Percentiles rank a stretch among this genome's conserved stretches.
phyloP scores from a whole-genome alignment of 2,329 filamentous ascomycete species.

The Penicillium freii region DNA sequence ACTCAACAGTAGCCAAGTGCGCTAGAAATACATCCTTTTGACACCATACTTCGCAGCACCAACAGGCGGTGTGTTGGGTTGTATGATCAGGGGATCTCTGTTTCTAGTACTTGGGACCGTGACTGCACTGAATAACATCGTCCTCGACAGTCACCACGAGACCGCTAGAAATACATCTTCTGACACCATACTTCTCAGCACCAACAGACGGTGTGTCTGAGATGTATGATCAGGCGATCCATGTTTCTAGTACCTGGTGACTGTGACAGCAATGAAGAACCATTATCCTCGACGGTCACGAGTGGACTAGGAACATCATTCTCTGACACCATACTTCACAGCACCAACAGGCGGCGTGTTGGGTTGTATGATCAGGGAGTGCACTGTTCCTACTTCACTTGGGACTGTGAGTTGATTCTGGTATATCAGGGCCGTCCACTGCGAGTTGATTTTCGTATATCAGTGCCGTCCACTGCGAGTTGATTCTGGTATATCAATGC shows the following conservation, averaged over 20 bases:
- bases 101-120: background rate
- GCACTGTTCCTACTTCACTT: background rate
- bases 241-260: background rate
- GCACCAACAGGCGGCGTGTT: background rate
- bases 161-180: background rate
- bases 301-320: background rate
- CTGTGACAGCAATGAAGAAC: background rate
- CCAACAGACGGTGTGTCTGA: background rate
- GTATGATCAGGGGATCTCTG: background rate
- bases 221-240: background rate
- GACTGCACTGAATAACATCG: background rate
- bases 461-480: background rate
- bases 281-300: background rate
- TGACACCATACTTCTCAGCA: background rate
- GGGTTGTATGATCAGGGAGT: background rate
- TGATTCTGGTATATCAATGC: background rate
- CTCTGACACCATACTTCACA: background rate
- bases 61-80: background rate
- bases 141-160: background rate
- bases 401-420: background rate
- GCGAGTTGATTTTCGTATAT: background rate
- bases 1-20: background rate
- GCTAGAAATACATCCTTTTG: background rate
- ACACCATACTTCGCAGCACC: background rate
- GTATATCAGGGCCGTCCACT: background rate